A percentile compares a stretch with the other conserved stretches of the same genome.
These are phyloP conservation scores for Penicillium sp. DNA, from an alignment of 2,329 filamentous ascomycete genomes.

Conservation along the genomic window DNA sequence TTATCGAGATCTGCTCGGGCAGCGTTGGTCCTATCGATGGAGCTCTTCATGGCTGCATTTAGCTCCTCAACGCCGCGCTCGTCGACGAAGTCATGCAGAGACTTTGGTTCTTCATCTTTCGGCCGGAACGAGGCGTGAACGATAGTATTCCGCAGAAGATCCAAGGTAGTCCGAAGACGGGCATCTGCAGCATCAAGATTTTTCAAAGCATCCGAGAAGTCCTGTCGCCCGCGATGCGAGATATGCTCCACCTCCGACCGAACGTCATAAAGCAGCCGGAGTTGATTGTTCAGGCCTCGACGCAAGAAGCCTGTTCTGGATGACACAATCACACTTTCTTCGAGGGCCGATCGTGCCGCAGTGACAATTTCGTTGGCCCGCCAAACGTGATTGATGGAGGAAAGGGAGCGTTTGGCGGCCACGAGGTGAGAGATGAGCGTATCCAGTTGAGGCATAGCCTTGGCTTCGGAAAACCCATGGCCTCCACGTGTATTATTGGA, in stretches of 20 bases:
- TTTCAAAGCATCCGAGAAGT: conserved; percentile 58
- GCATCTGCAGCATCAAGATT: conserved; percentile 65
- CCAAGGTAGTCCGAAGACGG: conserved; percentile 62
- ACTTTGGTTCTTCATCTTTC: conserved; percentile 56
- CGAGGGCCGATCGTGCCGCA: conserved; percentile 73
- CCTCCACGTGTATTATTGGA: conserved; percentile 28
- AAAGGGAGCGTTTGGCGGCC: conserved; percentile 83
- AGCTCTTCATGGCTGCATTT: conserved; percentile 60
- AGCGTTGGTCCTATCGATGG: conserved; percentile 66
- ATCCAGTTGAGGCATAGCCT: conserved; percentile 62
- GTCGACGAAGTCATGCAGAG: conserved; percentile 71
- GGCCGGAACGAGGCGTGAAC: conserved; percentile 64
- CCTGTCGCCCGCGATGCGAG: conserved; percentile 49
- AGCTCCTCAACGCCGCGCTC: conserved; percentile 65
- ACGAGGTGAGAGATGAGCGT: conserved; percentile 83
- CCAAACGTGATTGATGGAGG: conserved; percentile 80
- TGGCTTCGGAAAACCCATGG: conserved; percentile 24
- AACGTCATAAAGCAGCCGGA: conserved; percentile 52
- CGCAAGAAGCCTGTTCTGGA: conserved; percentile 73
- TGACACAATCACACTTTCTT: conserved; percentile 76
- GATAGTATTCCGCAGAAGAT: conserved; percentile 61
- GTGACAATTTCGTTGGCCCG: conserved; percentile 87
- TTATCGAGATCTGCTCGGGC: conserved; percentile 63
- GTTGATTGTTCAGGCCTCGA: conserved; percentile 61
- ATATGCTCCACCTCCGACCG: conserved; percentile 52